Percentiles rank a stretch among this genome's conserved stretches.
Conservation (phyloP, 1,284 basidiomycete species). For the Inonotus hispidus region DNA sequence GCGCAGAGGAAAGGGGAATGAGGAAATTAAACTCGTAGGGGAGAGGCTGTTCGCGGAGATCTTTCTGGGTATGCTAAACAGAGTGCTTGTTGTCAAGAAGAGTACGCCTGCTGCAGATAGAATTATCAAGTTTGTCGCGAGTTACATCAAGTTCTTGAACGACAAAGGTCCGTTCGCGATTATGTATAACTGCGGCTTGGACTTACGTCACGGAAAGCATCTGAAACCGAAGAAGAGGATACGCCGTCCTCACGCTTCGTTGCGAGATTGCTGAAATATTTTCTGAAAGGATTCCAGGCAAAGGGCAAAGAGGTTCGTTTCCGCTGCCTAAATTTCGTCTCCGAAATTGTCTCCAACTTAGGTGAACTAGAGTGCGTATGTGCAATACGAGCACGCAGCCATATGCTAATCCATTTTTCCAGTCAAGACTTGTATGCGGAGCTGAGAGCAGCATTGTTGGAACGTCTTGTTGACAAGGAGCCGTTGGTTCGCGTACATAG, state of each 20-base stretch:
- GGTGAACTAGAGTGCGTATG: conserved; percentile 73
- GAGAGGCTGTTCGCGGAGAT: conserved; percentile 14
- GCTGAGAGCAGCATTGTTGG: conserved; percentile 6
- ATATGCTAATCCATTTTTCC: neutral
- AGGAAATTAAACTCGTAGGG: conserved; percentile 14
- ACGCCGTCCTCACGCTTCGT: conserved; percentile 74
- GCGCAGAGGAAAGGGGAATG: conserved; percentile 4
- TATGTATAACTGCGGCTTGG: neutral
- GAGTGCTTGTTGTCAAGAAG: conserved; percentile 19
- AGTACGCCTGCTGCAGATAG: conserved; percentile 14
- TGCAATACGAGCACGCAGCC: neutral
- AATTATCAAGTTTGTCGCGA: conserved; percentile 18
- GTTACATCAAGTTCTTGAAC: conserved; percentile 16
- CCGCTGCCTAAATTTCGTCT: conserved; percentile 72
- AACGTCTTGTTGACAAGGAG: conserved; percentile 16
- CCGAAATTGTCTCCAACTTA: conserved; percentile 74
- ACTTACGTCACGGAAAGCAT: neutral
- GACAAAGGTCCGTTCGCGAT: conserved; percentile 12
- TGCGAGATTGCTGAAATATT: conserved; percentile 66
- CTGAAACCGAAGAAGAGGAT: conserved; percentile 37
- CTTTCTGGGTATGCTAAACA: conserved; percentile 18
- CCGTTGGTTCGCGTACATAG: conserved; percentile 12
- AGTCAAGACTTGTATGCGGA: conserved; percentile 18
- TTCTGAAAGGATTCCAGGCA: conserved; percentile 80
- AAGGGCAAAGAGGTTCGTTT: conserved; percentile 90